Evolutionary conservation across 768 basidiomycete genomes (phyloP), one percentile per base, ranked within the genome.

Genomic region (Trametes villosa): DNA sequence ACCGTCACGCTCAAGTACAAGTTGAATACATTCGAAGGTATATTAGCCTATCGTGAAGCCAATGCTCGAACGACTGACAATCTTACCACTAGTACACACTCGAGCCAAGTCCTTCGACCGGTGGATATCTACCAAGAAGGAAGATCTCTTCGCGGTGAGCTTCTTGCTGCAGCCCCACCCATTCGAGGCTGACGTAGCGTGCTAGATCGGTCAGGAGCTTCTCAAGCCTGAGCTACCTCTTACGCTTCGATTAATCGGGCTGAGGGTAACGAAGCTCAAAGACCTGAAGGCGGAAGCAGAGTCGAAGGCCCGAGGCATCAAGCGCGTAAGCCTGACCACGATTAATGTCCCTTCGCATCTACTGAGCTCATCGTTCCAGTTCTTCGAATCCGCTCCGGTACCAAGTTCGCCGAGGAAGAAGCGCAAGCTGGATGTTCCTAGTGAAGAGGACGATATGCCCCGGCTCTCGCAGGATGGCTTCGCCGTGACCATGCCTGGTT

Each of bases 1-100:
- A 97, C 94, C 0, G 81, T 98, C 31, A 96, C 93, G 0, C 80
- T 98, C 50, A 97, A 96, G 72, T 95, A 88, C 72, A 99, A 99
- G 76, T 81, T 93, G 33, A 89, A 96, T 70, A 94, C 88, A 1
- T 98, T 87, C 72, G 86, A 96, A 79, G 87, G 92, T 86, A 59
- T 42, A 47, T 48, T 11, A 11, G 47, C 12, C 44, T 46, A 1
- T 24, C 11, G 7, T 24, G 38, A 9, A 9, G 1, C 18, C 48
- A 0, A 33, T 4, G 33, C 11, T 15, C 9, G 11, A 18, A 8
- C 17, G 67, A 58, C 18, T 26, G 46, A 24, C 55, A 24, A 33
- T 57, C 18, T 50, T 24, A 20, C 15, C 30, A 18, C 12, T 41
- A 91, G 88, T 89, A 0, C 89, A 89, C 68, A 93, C 92, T 17